A percentile compares a stretch with the other conserved stretches of the same genome.
phyloP scores from a whole-genome alignment of 2,329 filamentous ascomycete species.

The Fusarium avenaceum region DNA sequence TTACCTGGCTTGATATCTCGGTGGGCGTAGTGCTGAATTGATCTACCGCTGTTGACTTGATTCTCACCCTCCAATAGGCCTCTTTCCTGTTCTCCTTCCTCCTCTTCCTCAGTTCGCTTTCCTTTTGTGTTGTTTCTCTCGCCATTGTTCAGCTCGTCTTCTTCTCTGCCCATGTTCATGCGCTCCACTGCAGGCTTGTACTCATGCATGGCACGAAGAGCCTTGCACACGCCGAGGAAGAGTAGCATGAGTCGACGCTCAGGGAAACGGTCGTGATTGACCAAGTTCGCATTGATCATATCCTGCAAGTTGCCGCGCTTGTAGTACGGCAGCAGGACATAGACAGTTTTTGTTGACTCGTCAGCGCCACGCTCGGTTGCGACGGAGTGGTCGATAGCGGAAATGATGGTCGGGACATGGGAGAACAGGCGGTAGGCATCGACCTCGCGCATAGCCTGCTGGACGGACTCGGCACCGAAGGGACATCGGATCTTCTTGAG shows the following conservation, averaged over 20 bases:
- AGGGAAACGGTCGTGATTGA: conserved; percentile 92
- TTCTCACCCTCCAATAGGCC: conserved; percentile 86
- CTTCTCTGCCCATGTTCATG: conserved; percentile 66
- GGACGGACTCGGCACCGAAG: conserved; percentile 95
- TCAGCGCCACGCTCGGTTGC: conserved; percentile 77
- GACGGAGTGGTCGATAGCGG: conserved; percentile 84
- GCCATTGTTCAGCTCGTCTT: conserved; percentile 56
- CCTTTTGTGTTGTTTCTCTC: conserved; percentile 53
- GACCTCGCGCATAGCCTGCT: conserved; percentile 95
- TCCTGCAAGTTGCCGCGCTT: conserved; percentile 95
- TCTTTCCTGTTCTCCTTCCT: conserved; percentile 81
- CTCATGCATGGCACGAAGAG: conserved; percentile 90
- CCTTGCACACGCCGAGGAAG: conserved; percentile 92
- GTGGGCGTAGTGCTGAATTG: conserved; percentile 87
- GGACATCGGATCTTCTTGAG: conserved; percentile 99
- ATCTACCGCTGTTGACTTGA: conserved; percentile 70
- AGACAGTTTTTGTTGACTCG: conserved; percentile 87
- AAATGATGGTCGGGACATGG: conserved; percentile 87
- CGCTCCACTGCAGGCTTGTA: conserved; percentile 71
- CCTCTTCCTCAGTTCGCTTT: conserved; percentile 71
- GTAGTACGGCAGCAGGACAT: conserved; percentile 96
- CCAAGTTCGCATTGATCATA: conserved; percentile 97
- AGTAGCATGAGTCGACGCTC: conserved; percentile 89
- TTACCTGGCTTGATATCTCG: conserved; percentile 96
- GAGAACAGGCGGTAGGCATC: conserved; percentile 95